Base-by-base conservation (phyloP, 306 rosid genomes). In the Malus sylvestris region DNA sequence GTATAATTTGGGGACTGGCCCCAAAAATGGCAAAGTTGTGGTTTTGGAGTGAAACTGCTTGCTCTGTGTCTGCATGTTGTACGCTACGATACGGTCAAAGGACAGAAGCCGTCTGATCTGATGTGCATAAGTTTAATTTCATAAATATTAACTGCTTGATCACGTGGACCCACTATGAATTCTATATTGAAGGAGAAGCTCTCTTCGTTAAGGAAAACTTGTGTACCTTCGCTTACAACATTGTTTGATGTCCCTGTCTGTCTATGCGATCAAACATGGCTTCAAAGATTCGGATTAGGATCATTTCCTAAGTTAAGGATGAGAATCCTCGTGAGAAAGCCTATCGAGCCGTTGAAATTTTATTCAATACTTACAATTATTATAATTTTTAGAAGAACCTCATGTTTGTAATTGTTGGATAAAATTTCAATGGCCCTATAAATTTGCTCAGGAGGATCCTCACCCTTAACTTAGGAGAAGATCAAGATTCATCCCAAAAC, bases 111-210 rank as follows among this genome's bases (percentile, higher is more conserved):
- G 65, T 46, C 67, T 3, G 59, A 38, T 46, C 71, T 3, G 59
- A 51, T 12, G 72, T 68, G 53, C 53, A 46, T 74, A 35, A 42
- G 23, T 42, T 38, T 7, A 38, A 38, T 44, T 44, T 55, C 35
- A 13, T 8, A 63, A 52, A 23, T 44, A 0, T 11, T 20, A 27
- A 25, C 19, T 13, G 30, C 7, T 16, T 18, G 75, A 70, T 78
- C 71, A 49, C 63, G 76, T 61, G 81, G 81, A 61, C 81, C 76
- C 62, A 63, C 81, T 4, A 27, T 60, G 33, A 60, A 5, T 25
- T 60, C 0, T 1, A 6, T 4, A 2, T n/a, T 51, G 6, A 4
- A 23, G 25, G 25, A 23, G 25, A 23, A 51, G 57, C 57, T 51
- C 18, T 51, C 0, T 15, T 5, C 5, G 8, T 51, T 51, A 1